These are phyloP conservation scores for Sclerotinia trifoliorum DNA, from an alignment of 2,329 filamentous ascomycete genomes.

Conservation along the genomic window DNA sequence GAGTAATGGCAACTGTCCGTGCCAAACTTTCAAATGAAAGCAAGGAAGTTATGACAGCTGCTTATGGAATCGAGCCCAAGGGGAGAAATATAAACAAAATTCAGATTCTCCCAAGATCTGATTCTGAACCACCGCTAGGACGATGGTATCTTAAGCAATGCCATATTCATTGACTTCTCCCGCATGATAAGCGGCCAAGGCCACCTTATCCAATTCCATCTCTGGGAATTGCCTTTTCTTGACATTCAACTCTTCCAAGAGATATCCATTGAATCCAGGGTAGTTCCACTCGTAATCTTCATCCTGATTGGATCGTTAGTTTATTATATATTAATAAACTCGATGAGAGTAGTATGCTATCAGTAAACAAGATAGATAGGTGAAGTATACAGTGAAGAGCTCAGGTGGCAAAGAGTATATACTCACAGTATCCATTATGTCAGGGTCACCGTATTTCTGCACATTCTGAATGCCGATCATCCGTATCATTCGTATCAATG, in stretches of 20 bases:
- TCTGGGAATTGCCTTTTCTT: background rate
- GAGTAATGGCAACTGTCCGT: background rate
- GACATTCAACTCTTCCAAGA: background rate
- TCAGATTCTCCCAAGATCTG: background rate
- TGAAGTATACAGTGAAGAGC: background rate
- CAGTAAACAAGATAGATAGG: background rate
- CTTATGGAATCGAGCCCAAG: background rate
- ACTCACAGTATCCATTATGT: conserved; percentile 7
- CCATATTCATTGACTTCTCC: background rate
- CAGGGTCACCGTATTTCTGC: background rate
- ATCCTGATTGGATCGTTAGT: background rate
- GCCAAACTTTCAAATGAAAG: background rate
- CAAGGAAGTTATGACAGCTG: background rate
- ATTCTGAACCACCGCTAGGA: background rate
- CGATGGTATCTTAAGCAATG: conserved; percentile 15
- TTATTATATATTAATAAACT: background rate
- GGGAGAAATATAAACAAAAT: background rate
- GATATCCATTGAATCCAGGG: conserved; percentile 15
- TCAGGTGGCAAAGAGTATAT: background rate
- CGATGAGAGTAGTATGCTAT: background rate
- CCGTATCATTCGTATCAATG: background rate
- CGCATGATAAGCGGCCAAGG: background rate
- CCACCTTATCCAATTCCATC: background rate
- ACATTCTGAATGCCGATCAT: background rate
- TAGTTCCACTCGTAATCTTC: conserved; percentile 16